Percentiles rank a stretch among this genome's conserved stretches.
These are phyloP conservation scores for Fraxinus ornus DNA, from an alignment of 305 asterid species.

Conservation along the genomic window DNA sequence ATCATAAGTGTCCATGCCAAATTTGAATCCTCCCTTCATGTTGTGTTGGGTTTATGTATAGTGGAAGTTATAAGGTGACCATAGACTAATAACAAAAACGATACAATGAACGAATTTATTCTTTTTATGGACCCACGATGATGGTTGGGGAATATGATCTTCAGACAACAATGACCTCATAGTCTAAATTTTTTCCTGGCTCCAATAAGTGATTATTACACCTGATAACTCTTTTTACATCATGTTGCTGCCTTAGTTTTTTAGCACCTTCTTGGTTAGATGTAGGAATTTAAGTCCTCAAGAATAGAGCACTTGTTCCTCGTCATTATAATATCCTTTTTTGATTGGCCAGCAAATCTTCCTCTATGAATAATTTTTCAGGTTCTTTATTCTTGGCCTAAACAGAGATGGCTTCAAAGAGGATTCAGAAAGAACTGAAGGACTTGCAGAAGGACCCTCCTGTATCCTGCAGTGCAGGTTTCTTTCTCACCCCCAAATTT, in stretches of 20 bases:
- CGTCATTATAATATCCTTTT: neutral
- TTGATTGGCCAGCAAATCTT: neutral
- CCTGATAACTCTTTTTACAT: neutral
- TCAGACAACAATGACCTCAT: neutral
- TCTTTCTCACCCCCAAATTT: neutral
- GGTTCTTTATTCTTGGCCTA: neutral
- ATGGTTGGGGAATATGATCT: neutral
- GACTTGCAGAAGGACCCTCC: conserved; percentile 51
- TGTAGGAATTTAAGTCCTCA: neutral
- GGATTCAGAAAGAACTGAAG: conserved; percentile 44
- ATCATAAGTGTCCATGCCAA: neutral
- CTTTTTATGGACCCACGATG: neutral
- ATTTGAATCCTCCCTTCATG: neutral
- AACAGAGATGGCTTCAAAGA: conserved; percentile 40
- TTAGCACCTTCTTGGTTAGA: neutral
- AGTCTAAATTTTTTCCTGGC: neutral
- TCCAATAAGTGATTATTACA: neutral
- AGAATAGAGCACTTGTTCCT: neutral
- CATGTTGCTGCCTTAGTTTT: neutral
- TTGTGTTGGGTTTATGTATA: neutral
- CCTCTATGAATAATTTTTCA: neutral
- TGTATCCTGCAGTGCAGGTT: conserved; percentile 48
- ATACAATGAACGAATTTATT: neutral
- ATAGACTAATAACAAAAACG: neutral
- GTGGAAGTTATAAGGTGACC: neutral